These are phyloP conservation scores for Saxispiralis lemnorum DNA, from an alignment of 495 filamentous ascomycete species.

Conservation along the genomic window DNA sequence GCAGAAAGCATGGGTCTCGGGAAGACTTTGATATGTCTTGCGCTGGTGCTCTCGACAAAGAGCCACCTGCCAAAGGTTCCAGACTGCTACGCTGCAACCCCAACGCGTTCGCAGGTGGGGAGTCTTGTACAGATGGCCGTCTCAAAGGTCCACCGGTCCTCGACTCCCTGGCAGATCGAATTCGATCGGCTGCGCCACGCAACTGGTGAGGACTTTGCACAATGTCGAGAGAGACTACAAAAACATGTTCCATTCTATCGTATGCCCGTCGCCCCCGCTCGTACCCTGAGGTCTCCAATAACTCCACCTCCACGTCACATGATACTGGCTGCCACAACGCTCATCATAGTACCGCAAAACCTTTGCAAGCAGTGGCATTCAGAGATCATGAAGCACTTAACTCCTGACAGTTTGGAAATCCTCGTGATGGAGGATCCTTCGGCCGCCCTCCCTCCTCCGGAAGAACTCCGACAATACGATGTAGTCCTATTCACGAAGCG, in stretches of 20 bases:
- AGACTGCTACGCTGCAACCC: conserved; percentile 33
- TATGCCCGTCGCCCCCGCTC: conserved; percentile 26
- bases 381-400: conserved; percentile 54
- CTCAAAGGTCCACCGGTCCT: conserved; percentile 42
- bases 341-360: conserved; percentile 53
- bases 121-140: conserved; percentile 56
- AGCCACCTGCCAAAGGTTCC: conserved; percentile 50
- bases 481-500: conserved; percentile 59
- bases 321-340: conserved; percentile 45
- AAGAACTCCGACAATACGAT: conserved; percentile 51
- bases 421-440: conserved; percentile 35
- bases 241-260: conserved; percentile 30
- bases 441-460: conserved; percentile 38
- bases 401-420: conserved; percentile 38
- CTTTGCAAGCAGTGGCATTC: conserved; percentile 51
- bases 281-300: conserved; percentile 24
- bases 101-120: conserved; percentile 30
- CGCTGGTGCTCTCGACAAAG: conserved; percentile 65
- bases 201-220: conserved; percentile 24
- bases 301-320: conserved; percentile 32
- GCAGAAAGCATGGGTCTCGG: conserved; percentile 63
- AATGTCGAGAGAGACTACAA: conserved; percentile 39
- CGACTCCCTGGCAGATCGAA: conserved; percentile 48
- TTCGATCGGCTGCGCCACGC: conserved; percentile 29
- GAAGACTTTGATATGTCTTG: conserved; percentile 77